phyloP scores from a whole-genome alignment of 306 rosid genomes.

The Dicorynia guianensis region DNA sequence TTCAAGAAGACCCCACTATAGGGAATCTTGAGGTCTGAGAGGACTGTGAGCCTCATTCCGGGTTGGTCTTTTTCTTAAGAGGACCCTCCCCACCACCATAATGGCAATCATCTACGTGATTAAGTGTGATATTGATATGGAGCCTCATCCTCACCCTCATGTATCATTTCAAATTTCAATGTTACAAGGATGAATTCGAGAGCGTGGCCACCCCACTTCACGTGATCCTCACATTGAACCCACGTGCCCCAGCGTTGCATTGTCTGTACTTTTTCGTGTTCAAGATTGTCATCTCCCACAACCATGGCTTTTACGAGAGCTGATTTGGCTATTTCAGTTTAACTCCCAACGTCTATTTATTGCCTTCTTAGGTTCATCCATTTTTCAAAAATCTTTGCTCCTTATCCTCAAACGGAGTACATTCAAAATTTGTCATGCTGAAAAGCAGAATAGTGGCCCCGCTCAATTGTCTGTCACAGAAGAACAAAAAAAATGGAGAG shows the following conservation, averaged over 20 bases:
- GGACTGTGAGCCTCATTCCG: constrained; percentile 25
- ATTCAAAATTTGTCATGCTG: neutral
- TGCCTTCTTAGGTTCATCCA: neutral
- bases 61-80: constrained; percentile 1
- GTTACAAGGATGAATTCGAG: neutral
- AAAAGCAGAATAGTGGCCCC: constrained; percentile 2
- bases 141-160: constrained; percentile 33
- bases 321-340: no score
- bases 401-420: neutral
- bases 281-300: neutral
- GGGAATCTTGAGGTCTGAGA: constrained; percentile 40
- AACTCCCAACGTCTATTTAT: no score
- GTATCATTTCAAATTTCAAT: constrained; percentile 17
- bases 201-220: constrained; percentile 39
- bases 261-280: constrained; percentile 47
- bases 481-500: neutral
- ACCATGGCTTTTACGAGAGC: no score
- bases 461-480: constrained; percentile 1
- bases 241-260: constrained; percentile 52
- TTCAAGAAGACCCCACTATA: neutral
- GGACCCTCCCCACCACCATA: constrained; percentile 1
- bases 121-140: neutral
- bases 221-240: constrained; percentile 49
- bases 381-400: no score
- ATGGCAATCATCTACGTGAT: neutral